Evolutionary conservation across 169 alveolate species (phyloP), one percentile per base, ranked within the genome.

Genomic region (Plasmodium billcollinsi): DNA sequence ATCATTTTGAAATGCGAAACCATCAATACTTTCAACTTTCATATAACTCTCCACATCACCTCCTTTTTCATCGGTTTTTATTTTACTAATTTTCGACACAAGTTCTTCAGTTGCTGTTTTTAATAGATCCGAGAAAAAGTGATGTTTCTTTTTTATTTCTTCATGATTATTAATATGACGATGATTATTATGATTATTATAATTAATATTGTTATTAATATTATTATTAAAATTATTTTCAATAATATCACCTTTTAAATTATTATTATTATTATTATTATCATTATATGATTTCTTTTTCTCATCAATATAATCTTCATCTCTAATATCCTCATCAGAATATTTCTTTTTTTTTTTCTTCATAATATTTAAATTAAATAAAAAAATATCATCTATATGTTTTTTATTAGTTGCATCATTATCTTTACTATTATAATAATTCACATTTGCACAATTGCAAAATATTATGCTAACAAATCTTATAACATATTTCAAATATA

Each of bases 81-180:
- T 86, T 71, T 86, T 86, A 63, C 56, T 86, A 24, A 86, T 86
- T 72, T 86, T 70, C 11, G 88, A 72, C 18, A 70, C 63, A 45
- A 86, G 71, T 61, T 86, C 92, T 47, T 72, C 92, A 24, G 86
- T 86, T 52, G 92, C 92, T 29, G 73, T 72, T 86, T 86, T 86
- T 72, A 86, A 26, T 18, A 86, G 15, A 50, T 70, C 88, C 14
- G 88, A 47, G 50, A 86, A 86, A 49, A 86, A 71, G 50, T 62
- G 6, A 18, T 69, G 26, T 12, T 86, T 86, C 63, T 72, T 70
- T 18, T 65, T 29, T 59, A 71, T 75, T 52, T 61, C 73, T 12
- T 56, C 21, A 18, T 62, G 9, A n/a, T 47, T 24, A 15, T 74
- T 20, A 14, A 39, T 59, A 43, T 69, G 33, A 1, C 39, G 20